A percentile compares a stretch with the other conserved stretches of the same genome.
phyloP scores from a whole-genome alignment of 1,284 basidiomycete genomes.

The Ustilago cynodontis region DNA sequence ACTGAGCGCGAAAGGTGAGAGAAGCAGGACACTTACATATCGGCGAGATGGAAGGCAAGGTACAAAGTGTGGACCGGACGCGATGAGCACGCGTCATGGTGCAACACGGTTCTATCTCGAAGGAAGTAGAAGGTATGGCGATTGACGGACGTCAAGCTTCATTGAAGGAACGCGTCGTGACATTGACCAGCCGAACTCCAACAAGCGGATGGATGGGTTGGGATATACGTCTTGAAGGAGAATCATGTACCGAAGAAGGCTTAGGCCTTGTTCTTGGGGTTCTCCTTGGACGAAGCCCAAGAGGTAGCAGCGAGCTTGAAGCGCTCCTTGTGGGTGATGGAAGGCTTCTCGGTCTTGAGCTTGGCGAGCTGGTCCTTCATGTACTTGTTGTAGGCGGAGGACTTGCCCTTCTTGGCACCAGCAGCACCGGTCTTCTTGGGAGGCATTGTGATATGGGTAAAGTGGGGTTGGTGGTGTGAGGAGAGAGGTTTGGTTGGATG shows the following conservation, averaged over 20 bases:
- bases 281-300: conserved; percentile 57
- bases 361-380: conserved; percentile 58
- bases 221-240: neutral
- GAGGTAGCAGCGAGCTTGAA: conserved; percentile 60
- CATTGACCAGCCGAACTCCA: neutral
- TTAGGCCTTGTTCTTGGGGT: conserved; percentile 60
- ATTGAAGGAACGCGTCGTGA: conserved; percentile 3
- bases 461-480: neutral
- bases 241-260: too few species aligned
- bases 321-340: conserved; percentile 60
- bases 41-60: conserved; percentile 8
- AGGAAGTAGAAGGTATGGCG: neutral
- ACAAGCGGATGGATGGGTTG: conserved; percentile 12
- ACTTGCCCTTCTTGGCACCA: conserved; percentile 56
- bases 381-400: conserved; percentile 52
- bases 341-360: conserved; percentile 59
- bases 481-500: neutral
- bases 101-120: neutral
- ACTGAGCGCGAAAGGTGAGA: neutral
- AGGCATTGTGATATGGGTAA: conserved; percentile 35
- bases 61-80: neutral
- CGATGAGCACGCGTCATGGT: neutral
- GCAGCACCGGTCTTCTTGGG: conserved; percentile 55
- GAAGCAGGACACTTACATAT: conserved; percentile 8
- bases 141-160: neutral